Conservation (phyloP, 2,329 filamentous ascomycete species). For the Arthrinium phaeospermum region DNA sequence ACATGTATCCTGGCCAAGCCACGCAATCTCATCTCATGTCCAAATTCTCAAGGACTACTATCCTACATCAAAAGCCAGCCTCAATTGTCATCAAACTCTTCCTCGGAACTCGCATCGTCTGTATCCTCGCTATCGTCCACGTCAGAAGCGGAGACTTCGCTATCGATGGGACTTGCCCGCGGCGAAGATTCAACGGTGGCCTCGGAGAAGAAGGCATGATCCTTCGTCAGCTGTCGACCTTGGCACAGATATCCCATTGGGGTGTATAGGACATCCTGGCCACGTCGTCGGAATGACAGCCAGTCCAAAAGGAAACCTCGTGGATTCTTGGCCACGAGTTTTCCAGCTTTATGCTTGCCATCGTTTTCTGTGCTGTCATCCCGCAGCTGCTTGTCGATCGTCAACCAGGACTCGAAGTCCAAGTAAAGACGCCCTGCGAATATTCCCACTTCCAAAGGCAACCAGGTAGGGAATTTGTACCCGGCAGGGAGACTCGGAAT, state of each 20-base stretch:
- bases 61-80: background rate
- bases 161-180: background rate
- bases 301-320: constrained; percentile 60
- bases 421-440: constrained; percentile 67
- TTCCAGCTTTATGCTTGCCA: background rate
- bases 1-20: background rate
- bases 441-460: constrained; percentile 65
- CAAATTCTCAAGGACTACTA: background rate
- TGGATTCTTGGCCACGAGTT: background rate
- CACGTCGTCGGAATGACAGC: constrained; percentile 58
- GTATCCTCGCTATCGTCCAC: background rate
- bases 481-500: constrained; percentile 51
- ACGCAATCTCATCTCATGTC: background rate
- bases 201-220: background rate
- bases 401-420: constrained; percentile 34
- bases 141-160: background rate
- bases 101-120: background rate
- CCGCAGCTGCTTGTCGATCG: background rate
- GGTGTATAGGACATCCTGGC: constrained; percentile 63
- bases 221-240: background rate
- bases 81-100: background rate
- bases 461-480: constrained; percentile 54
- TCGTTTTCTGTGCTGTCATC: background rate
- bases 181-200: background rate
- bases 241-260: constrained; percentile 55